Conservation (phyloP, 2,329 filamentous ascomycete genomes). For the Trichoderma atroviride region DNA sequence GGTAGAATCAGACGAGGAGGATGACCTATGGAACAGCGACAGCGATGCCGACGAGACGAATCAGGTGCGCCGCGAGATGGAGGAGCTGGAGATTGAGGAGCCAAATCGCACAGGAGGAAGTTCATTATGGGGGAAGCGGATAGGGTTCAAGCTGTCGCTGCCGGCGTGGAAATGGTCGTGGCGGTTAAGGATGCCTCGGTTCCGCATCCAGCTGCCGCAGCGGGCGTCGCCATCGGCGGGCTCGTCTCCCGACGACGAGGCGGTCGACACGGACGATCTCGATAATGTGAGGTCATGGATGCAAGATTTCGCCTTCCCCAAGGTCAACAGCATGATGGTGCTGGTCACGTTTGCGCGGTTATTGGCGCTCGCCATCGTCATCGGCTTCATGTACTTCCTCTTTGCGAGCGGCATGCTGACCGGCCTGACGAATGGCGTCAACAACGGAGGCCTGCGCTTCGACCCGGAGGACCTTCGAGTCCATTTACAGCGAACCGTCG, state of each 20-base stretch:
- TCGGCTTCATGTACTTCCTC: conserved; percentile 78
- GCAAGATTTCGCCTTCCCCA: conserved; percentile 40
- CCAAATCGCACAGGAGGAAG: conserved; percentile 48
- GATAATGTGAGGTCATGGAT: conserved; percentile 35
- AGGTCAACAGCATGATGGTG: conserved; percentile 47
- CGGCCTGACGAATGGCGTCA: conserved; percentile 61
- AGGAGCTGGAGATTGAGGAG: conserved; percentile 87
- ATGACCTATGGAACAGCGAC: conserved; percentile 53
- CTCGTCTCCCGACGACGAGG: conserved; percentile 27
- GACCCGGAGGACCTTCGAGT: conserved; percentile 80
- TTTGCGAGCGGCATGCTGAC: conserved; percentile 85
- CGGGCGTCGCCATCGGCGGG: conserved; percentile 35
- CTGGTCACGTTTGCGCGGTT: conserved; percentile 71
- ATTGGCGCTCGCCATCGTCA: conserved; percentile 73
- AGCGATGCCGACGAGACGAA: conserved; percentile 59
- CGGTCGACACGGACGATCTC: conserved; percentile 29
- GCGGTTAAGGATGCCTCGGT: conserved; percentile 55
- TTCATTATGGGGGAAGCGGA: conserved; percentile 58
- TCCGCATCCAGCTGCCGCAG: conserved; percentile 54
- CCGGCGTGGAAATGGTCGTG: conserved; percentile 60
- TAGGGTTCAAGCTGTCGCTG: conserved; percentile 55
- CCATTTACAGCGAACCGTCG: conserved; percentile 73
- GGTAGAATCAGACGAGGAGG: conserved; percentile 75
- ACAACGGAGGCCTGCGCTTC: conserved; percentile 67
- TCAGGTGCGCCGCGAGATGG: conserved; percentile 76